phyloP scores from a whole-genome alignment of 495 filamentous ascomycete species.

The Poronia punctata region DNA sequence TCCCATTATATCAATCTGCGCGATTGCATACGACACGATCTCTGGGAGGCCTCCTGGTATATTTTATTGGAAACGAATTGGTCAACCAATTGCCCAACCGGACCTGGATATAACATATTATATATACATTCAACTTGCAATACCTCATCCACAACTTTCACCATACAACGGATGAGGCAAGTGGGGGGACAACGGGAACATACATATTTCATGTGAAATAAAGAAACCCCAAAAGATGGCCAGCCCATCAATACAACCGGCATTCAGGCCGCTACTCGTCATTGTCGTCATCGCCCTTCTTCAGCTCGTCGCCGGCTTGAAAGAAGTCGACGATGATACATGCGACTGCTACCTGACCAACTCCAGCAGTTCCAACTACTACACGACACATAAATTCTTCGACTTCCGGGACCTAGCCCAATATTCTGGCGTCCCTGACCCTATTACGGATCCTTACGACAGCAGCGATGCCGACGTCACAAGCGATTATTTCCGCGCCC shows the following conservation, averaged over 20 bases:
- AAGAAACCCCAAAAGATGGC: too few species aligned
- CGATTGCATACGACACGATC: too few species aligned
- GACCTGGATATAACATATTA: too few species aligned
- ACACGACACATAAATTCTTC: constrained; percentile 57
- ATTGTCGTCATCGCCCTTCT: too few species aligned
- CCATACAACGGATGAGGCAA: neutral
- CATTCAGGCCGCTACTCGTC: constrained; percentile 11
- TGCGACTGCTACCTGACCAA: constrained; percentile 47
- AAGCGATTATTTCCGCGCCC: constrained; percentile 33
- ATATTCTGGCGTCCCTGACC: constrained; percentile 28
- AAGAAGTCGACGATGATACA: constrained; percentile 14
- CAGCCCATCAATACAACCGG: neutral
- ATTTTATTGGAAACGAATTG: too few species aligned
- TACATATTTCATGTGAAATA: too few species aligned
- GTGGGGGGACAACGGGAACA: neutral
- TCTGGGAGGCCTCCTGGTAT: too few species aligned
- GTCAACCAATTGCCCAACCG: too few species aligned
- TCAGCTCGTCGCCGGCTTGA: constrained; percentile 1
- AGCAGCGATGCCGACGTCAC: constrained; percentile 27
- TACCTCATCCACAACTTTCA: too few species aligned
- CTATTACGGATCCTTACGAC: constrained; percentile 23
- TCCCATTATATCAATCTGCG: too few species aligned
- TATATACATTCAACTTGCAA: too few species aligned
- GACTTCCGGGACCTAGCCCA: constrained; percentile 54
- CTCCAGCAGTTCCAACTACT: constrained; percentile 44